Conservation (phyloP, 2,329 filamentous ascomycete genomes). For the Verticillium isaacii region DNA sequence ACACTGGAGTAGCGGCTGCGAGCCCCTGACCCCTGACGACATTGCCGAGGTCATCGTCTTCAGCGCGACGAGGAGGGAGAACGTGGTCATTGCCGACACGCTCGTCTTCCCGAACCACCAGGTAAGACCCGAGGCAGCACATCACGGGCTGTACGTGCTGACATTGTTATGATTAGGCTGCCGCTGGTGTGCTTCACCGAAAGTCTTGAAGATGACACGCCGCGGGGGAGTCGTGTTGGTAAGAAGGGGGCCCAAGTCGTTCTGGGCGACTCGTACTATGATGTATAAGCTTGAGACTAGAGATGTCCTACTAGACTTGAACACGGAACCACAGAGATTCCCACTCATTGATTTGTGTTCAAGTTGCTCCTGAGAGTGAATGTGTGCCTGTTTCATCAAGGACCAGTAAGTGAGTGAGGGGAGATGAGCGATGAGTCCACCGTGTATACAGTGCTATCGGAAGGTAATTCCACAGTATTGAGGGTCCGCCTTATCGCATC, state of each 20-base stretch:
- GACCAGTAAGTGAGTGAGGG: too few relatives aligned
- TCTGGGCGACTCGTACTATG: not conserved
- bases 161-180: conserved; percentile 15
- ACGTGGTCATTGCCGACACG: conserved; percentile 85
- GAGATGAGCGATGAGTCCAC: too few relatives aligned
- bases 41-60: conserved; percentile 91
- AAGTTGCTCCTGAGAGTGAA: too few relatives aligned
- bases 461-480: too few relatives aligned
- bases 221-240: not conserved
- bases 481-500: too few relatives aligned
- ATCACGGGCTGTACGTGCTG: not conserved
- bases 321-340: too few relatives aligned
- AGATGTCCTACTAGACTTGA: not conserved
- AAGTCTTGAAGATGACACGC: conserved; percentile 8
- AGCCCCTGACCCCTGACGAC: conserved; percentile 83
- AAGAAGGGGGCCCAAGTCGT: not conserved
- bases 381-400: too few relatives aligned
- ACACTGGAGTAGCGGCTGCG: conserved; percentile 53
- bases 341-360: too few relatives aligned
- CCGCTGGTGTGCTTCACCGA: conserved; percentile 24
- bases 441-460: too few relatives aligned
- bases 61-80: conserved; percentile 75
- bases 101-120: conserved; percentile 87
- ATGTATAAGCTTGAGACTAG: not conserved
- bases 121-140: conserved; percentile 44